Base-by-base conservation (phyloP, 495 filamentous ascomycete species). In the Aspergillus heteromorphus region DNA sequence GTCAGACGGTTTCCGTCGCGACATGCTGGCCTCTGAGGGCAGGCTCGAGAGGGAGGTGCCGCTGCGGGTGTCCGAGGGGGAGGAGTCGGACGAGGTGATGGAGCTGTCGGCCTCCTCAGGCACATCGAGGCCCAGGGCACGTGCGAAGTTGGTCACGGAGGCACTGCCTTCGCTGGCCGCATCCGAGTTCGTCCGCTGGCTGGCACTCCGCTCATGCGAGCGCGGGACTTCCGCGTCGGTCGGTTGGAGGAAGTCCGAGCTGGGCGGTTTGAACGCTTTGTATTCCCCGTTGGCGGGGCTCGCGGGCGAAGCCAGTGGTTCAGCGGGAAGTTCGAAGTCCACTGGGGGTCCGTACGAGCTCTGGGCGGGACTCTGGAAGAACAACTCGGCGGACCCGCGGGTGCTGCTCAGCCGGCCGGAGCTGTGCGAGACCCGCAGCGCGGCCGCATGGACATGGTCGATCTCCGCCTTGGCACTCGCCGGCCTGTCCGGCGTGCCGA, bases 1-100 rank as follows among this genome's bases (percentile, higher is more conserved):
- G 53, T 77, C 69, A 0, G 64, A 60, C 2, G 65, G 57, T 42
- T 73, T 73, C 10, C 59, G 62, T 40, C 60, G 57, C 36, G 66
- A 63, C 34, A 66, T 42, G 49, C 69, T 70, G n/a, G 53, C 55
- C 42, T 78, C 72, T 6, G 74, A 77, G 13, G 70, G 73, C 16
- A 75, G 65, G 43, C 75, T 95, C 4, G 88, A 89, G 49, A 82
- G 77, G 3, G 88, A 90, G 60, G 87, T 92, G 2, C 83, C 77
- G 66, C 84, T 86, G 53, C 83, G 83, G 0, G 73, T 73, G 8
- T 82, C 78, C 17, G 86, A 88, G 19, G 74, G 81, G 1, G 74
- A 79, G 6, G 87, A 91, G n/a, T 79, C 81, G 38, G 83, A 85
- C 5, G 88, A 91, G 2, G 80, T 80, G 20, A 79, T 79, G 1